Evolutionary conservation across 2,329 filamentous ascomycete species (phyloP).

Genomic region (Fusarium annulatum): DNA sequence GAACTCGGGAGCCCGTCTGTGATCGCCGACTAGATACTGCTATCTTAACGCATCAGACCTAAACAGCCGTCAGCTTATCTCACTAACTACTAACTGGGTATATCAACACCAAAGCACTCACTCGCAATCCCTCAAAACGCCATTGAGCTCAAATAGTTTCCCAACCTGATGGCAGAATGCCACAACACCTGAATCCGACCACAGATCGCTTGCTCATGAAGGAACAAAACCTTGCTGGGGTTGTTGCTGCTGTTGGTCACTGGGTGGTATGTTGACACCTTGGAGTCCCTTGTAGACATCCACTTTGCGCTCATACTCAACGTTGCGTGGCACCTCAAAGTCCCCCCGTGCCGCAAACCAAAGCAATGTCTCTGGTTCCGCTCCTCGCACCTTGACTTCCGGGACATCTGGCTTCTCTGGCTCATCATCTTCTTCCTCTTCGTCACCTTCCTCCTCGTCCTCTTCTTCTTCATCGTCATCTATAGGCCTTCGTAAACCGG

Average conservation of each 20-base stretch:
- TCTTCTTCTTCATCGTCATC: constrained; percentile 68
- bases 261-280: constrained; percentile 50
- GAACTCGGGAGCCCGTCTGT: neutral
- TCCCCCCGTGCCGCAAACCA: constrained; percentile 60
- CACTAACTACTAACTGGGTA: constrained; percentile 5
- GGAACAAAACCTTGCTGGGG: constrained; percentile 26
- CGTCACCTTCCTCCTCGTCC: constrained; percentile 55
- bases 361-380: constrained; percentile 60
- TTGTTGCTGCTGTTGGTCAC: constrained; percentile 5
- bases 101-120: constrained; percentile 17
- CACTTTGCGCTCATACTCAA: constrained; percentile 56
- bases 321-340: constrained; percentile 57
- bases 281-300: constrained; percentile 49
- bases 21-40: neutral
- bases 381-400: constrained; percentile 49
- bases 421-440: constrained; percentile 7
- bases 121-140: neutral
- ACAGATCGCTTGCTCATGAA: constrained; percentile 8
- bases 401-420: constrained; percentile 10
- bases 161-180: neutral
- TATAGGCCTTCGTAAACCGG: constrained; percentile 70
- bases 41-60: constrained; percentile 3
- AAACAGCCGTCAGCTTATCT: constrained; percentile 29
- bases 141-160: neutral
- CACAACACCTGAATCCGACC: neutral